Evolutionary conservation across 2,329 filamentous ascomycete species (phyloP), one percentile per base, ranked within the genome.

Genomic region (Fusarium sacchari): DNA sequence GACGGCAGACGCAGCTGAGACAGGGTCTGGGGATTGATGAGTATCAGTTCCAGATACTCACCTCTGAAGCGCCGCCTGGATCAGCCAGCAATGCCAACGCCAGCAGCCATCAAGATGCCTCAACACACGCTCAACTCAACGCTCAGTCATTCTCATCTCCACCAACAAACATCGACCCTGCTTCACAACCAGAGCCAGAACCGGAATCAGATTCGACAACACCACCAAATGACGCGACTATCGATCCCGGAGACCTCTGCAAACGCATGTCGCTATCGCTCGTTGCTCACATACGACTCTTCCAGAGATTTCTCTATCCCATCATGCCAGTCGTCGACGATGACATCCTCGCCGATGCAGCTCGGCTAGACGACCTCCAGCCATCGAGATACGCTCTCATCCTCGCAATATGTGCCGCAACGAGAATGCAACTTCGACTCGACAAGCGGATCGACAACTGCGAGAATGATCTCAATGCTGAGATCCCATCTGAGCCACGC

Each of bases 281-380:
- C 12, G 63, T 69, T 32, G 75, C 79, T 20, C 79, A 81, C 57
- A 64, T 80, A 36, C 74, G 71, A 14, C 73, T 78, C 40, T 81
- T 80, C 52, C 72, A 80, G n/a, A 73, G 72, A n/a, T 69, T 77
- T n/a, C 58, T 81, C 20, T 80, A 79, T 40, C 79, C 80, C 2
- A 81, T 81, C 10, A 80, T 81, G 79, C 80, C 80, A 22, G 78
- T 79, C 1, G 64, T 80, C 12, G 73, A 80, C 28, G 78, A 78
- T 8, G 76, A 77, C n/a, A 68, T 81, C 22, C 59, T 79, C 5
- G 40, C 72, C 11, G 80, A 81, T 52, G 77, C 77, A 18, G 55
- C 67, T 13, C 71, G 75, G 14, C 44, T 80, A 14, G 72, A 77
- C 6, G 65, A 75, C n/a, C 42, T 81, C 5, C 44, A 79, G 0